Percentiles rank a stretch among this genome's conserved stretches.
Evolutionary conservation across 2,329 filamentous ascomycete genomes (phyloP).

Genomic region (Ascochyta koolunga): DNA sequence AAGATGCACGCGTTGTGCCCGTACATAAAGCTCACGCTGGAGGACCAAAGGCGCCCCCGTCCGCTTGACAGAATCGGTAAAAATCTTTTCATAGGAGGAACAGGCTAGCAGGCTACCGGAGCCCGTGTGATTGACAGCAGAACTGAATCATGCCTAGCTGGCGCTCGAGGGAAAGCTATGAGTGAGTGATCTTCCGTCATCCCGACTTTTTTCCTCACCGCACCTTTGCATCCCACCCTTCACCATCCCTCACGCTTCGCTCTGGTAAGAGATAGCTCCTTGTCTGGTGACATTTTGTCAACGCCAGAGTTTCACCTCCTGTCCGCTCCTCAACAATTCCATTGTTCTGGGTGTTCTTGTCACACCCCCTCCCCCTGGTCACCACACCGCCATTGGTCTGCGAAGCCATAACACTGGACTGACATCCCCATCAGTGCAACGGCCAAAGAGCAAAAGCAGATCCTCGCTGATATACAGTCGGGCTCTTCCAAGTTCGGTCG

Average conservation of each 20-base stretch:
- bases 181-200: conserved; percentile 40
- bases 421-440: conserved; percentile 34
- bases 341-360: conserved; percentile 1
- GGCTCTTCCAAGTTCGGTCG: conserved; percentile 46
- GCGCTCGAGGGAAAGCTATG: conserved; percentile 49
- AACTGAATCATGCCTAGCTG: conserved; percentile 47
- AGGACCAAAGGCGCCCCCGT: conserved; percentile 16
- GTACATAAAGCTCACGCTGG: conserved; percentile 35
- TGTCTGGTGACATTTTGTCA: not conserved
- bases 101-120: conserved; percentile 30
- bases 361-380: conserved; percentile 2
- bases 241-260: conserved; percentile 10
- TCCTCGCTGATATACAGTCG: conserved; percentile 47
- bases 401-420: conserved; percentile 15
- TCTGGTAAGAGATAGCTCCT: conserved; percentile 18
- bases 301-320: conserved; percentile 7
- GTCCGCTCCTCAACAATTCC: not conserved
- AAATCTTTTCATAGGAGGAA: conserved; percentile 23
- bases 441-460: conserved; percentile 47
- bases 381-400: conserved; percentile 19
- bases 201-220: conserved; percentile 24
- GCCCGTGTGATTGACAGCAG: conserved; percentile 20
- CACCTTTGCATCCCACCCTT: conserved; percentile 17
- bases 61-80: conserved; percentile 29
- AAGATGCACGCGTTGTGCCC: conserved; percentile 29